Percentiles rank a stretch among this genome's conserved stretches.
Evolutionary conservation across 768 basidiomycete species (phyloP).

Genomic region (Mycena alexandri): DNA sequence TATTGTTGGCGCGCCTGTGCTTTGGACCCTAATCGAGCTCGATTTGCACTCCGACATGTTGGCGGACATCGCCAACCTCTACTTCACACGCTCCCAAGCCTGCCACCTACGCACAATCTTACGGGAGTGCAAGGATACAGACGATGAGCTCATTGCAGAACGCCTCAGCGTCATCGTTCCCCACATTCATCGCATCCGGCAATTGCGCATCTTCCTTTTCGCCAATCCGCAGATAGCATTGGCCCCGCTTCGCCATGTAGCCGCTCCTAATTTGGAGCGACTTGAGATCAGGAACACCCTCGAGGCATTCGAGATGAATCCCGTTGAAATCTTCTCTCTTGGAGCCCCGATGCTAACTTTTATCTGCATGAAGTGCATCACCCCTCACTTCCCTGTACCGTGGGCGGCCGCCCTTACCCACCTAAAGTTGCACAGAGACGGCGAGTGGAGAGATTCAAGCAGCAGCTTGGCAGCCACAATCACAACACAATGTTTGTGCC

Average conservation of each 20-base stretch:
- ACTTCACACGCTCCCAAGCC: not conserved
- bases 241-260: not conserved
- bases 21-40: not conserved
- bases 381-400: not conserved
- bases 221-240: not conserved
- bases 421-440: not conserved
- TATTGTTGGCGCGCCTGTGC: not conserved
- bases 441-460: not conserved
- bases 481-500: not conserved
- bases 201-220: not conserved
- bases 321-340: not conserved
- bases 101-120: not conserved
- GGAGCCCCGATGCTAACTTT: not conserved
- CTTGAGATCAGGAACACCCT: not conserved
- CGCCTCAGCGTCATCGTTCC: not conserved
- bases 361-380: not conserved
- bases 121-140: not conserved
- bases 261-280: constrained; percentile 1
- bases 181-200: not conserved
- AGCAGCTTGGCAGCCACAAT: not conserved
- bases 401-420: constrained; percentile 5
- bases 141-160: not conserved
- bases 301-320: no score
- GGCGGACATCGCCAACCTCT: not conserved
- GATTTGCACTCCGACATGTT: not conserved